A percentile compares a stretch with the other conserved stretches of the same genome.
phyloP scores from a whole-genome alignment of 441 rosid genomes.

The Viola pubescens region DNA sequence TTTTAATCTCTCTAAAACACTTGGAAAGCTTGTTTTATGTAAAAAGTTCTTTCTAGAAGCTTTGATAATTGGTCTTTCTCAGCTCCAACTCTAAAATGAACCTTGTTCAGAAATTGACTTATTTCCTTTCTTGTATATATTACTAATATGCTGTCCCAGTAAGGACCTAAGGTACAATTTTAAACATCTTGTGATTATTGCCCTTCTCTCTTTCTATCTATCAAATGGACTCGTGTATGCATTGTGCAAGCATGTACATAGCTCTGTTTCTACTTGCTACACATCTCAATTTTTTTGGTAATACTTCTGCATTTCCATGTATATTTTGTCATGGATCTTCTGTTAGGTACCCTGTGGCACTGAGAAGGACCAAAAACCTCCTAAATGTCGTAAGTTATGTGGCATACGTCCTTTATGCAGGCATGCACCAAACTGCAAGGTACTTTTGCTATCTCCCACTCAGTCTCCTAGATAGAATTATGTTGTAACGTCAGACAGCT shows the following conservation, averaged over 20 bases:
- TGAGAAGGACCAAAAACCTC: conserved; percentile 83
- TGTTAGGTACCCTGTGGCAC: conserved; percentile 92
- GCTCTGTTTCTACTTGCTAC: no score
- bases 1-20: neutral
- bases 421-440: conserved; percentile 66
- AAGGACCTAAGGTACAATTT: no score
- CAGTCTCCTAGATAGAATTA: no score
- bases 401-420: conserved; percentile 53
- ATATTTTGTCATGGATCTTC: conserved; percentile 12
- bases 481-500: no score
- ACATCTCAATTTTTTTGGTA: neutral
- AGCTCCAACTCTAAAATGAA: neutral
- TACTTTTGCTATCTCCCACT: conserved; percentile 12
- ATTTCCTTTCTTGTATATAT: neutral
- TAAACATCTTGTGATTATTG: no score
- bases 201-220: no score
- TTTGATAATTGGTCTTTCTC: no score
- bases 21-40: no score
- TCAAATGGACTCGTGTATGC: no score
- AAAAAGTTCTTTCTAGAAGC: no score
- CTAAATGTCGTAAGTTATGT: conserved; percentile 75
- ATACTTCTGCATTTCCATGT: neutral
- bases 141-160: neutral
- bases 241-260: no score
- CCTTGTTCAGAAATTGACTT: neutral